Conservation (phyloP, 2,329 filamentous ascomycete genomes). For the Ambrosiella cleistominuta region DNA sequence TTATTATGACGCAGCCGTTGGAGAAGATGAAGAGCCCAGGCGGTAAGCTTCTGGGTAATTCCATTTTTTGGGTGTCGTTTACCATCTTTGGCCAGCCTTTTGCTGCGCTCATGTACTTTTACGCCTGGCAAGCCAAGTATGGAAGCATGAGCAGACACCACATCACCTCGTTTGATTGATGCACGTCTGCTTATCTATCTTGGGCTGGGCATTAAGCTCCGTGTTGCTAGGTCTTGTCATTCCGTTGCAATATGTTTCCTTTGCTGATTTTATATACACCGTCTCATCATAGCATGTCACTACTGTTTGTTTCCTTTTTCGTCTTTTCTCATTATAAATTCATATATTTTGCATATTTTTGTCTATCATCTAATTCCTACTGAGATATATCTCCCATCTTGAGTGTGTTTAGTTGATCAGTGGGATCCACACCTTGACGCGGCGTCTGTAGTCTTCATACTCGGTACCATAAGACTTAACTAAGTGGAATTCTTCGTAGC, state of each 20-base stretch:
- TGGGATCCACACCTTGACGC: conserved; percentile 64
- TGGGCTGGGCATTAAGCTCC: too few relatives aligned
- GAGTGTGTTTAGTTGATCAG: conserved; percentile 27
- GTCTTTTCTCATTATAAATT: background rate
- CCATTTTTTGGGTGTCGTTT: conserved; percentile 92
- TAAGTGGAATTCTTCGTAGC: conserved; percentile 60
- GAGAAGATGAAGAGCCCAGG: conserved; percentile 61
- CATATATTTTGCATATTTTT: background rate
- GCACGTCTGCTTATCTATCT: too few relatives aligned
- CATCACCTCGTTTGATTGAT: background rate
- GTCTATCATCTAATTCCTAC: background rate
- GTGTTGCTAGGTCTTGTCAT: too few relatives aligned
- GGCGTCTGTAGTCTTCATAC: conserved; percentile 55
- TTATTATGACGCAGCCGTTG: conserved; percentile 59
- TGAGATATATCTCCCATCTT: background rate
- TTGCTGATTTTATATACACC: background rate
- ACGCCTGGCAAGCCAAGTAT: conserved; percentile 96
- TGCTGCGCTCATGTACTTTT: conserved; percentile 85
- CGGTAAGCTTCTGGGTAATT: conserved; percentile 71
- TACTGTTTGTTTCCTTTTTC: background rate
- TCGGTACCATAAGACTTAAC: conserved; percentile 69
- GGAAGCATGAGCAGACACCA: conserved; percentile 50
- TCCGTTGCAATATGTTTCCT: too few relatives aligned
- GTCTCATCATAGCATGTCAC: background rate
- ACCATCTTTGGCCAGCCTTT: conserved; percentile 90